Percentiles rank a stretch among this genome's conserved stretches.
phyloP scores from a whole-genome alignment of 2,329 filamentous ascomycete species.

The Didymella sp. region DNA sequence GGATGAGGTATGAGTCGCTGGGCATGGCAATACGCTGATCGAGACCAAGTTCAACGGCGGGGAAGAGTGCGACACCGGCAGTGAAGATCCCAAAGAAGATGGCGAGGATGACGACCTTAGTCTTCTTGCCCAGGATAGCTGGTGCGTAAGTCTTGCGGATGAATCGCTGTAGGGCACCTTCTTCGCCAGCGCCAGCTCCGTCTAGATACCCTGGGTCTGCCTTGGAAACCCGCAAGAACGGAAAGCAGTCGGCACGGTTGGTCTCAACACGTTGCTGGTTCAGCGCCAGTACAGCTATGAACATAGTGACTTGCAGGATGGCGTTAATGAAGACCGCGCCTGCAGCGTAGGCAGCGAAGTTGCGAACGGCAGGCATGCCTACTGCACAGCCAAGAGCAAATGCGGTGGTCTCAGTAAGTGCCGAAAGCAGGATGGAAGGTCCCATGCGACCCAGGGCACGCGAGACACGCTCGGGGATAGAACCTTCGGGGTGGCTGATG shows the following conservation, averaged over 20 bases:
- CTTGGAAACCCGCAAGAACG: constrained; percentile 81
- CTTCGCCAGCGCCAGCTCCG: constrained; percentile 75
- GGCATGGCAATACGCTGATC: constrained; percentile 96
- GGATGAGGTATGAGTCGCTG: constrained; percentile 90
- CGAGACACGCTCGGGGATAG: constrained; percentile 84
- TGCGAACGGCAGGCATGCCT: constrained; percentile 96
- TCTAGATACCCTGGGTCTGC: constrained; percentile 73
- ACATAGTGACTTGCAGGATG: constrained; percentile 95
- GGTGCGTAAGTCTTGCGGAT: constrained; percentile 92
- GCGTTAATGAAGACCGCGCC: constrained; percentile 98
- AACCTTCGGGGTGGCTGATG: constrained; percentile 84
- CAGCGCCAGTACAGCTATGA: constrained; percentile 86
- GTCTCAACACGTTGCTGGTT: constrained; percentile 93
- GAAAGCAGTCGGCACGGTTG: constrained; percentile 88
- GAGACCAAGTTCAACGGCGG: constrained; percentile 82
- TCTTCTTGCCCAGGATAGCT: constrained; percentile 76
- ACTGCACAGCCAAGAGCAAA: constrained; percentile 93
- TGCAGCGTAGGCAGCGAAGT: constrained; percentile 95
- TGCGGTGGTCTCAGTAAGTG: constrained; percentile 90
- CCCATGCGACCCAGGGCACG: constrained; percentile 95
- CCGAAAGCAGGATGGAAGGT: constrained; percentile 93
- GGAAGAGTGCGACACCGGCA: constrained; percentile 82
- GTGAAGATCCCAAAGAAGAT: constrained; percentile 89
- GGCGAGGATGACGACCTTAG: constrained; percentile 77
- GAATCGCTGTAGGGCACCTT: constrained; percentile 82